phyloP scores from a whole-genome alignment of 2,329 filamentous ascomycete species.

The Lecanoromycetidae sp. region DNA sequence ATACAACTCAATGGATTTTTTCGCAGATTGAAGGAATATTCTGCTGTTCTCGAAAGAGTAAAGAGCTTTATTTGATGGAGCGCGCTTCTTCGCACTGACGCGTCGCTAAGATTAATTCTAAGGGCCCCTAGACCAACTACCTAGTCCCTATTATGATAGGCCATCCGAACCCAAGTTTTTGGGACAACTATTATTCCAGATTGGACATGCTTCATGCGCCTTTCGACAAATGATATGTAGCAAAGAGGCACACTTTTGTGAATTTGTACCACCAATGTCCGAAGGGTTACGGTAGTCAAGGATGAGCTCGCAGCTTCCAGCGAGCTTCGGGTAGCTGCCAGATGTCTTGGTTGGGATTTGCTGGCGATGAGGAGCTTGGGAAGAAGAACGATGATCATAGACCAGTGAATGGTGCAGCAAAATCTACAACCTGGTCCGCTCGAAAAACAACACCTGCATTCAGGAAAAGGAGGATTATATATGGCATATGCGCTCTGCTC shows the following conservation, averaged over 20 bases:
- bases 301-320: conserved; percentile 5
- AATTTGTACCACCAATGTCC: background rate
- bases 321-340: conserved; percentile 11
- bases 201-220: too few species aligned
- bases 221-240: too few species aligned
- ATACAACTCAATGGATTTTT: too few species aligned
- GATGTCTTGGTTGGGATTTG: conserved; percentile 24
- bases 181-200: too few species aligned
- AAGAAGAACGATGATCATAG: conserved; percentile 54
- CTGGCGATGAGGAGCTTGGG: conserved; percentile 49
- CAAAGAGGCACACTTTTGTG: background rate
- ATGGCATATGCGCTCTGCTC: conserved; percentile 25
- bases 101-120: too few species aligned
- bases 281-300: background rate
- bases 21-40: too few species aligned
- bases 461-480: conserved; percentile 40
- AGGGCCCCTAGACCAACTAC: too few species aligned
- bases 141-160: too few species aligned
- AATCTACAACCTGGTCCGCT: conserved; percentile 25
- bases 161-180: too few species aligned
- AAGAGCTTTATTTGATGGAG: too few species aligned
- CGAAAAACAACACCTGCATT: conserved; percentile 28
- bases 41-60: too few species aligned
- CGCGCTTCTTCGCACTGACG: too few species aligned
- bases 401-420: conserved; percentile 23